Base-by-base conservation (phyloP, 176 grass and related monocot species). In the Panicum miliaceum region DNA sequence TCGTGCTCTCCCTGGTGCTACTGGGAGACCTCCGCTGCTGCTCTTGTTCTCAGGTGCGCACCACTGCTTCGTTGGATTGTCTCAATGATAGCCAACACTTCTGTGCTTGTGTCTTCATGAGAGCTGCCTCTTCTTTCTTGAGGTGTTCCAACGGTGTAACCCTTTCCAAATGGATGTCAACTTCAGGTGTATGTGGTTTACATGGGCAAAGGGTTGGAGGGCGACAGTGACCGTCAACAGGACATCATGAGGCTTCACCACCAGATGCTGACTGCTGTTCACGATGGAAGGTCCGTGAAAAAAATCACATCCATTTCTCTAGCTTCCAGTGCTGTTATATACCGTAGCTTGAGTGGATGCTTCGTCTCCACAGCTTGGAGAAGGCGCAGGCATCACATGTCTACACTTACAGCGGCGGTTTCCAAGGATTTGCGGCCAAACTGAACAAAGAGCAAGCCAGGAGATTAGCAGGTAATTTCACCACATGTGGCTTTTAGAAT, bases 371-470 rank as follows among this genome's bases (percentile, higher is more conserved):
- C 85, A 96, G 94, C 76, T 66, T 73, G 46, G 86, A 96, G 72
- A 86, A 93, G 77, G 91, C 91, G 52, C 46, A 80, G 54, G 86
- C 81, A 63, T 93, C 91, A 16, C 89, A 88, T 56, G 71, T 96
- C 52, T 93, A 93, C 68, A 89, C 51, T 35, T 96, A 96, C 75
- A 66, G 84, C 61, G 82, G 64, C 22, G 50, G 84, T 26, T 93
- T 97, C 68, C 88, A 87, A 66, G 94, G 94, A 54, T 97, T 97
- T 36, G 91, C 91, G 0, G 94, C 91, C 16, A 97, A 91, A 64
- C 86, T 97, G 68, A 88, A 72, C 73, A 57, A 91, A 84, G 63
- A 84, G 19, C 89, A 97, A 75, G 91, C 89, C 82, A 84, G 73
- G 26, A 29, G 54, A 71, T 75, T 97, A 77, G 81, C 91, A 3